Conservation (phyloP, 495 filamentous ascomycete genomes). For the Neurospora sp. region DNA sequence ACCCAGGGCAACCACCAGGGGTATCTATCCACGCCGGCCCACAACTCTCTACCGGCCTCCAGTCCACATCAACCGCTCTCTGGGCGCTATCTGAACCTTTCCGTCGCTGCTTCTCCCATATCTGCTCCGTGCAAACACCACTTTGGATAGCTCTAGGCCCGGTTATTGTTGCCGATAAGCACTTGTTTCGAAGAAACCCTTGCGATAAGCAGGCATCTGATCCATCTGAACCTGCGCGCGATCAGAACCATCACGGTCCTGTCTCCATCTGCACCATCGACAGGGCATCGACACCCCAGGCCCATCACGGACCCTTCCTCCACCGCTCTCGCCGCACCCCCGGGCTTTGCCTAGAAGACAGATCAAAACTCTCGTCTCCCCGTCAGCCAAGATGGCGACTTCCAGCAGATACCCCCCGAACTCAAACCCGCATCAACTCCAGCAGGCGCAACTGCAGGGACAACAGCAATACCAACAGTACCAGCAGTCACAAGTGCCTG, state of each 20-base stretch:
- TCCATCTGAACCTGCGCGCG: not conserved
- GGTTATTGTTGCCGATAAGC: not conserved
- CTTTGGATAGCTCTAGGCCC: not conserved
- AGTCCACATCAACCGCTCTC: not conserved
- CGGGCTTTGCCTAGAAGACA: conserved; percentile 3
- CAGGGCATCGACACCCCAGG: not conserved
- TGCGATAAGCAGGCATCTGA: not conserved
- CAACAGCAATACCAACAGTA: conserved; percentile 18
- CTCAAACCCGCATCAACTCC: conserved; percentile 15
- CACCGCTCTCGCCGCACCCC: conserved; percentile 2
- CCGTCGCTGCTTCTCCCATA: not conserved
- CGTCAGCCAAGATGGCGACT: conserved; percentile 19
- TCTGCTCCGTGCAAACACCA: not conserved
- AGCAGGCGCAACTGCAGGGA: conserved; percentile 17
- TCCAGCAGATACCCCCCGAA: conserved; percentile 13
- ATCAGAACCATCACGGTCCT: not conserved
- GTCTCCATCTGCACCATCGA: not conserved
- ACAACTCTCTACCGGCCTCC: not conserved
- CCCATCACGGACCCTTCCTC: conserved; percentile 7
- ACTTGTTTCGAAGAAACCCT: not conserved
- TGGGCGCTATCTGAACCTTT: not conserved
- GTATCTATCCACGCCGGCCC: not conserved
- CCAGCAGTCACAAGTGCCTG: conserved; percentile 10
- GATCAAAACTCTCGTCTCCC: conserved; percentile 17
- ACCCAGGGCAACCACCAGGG: not conserved